Evolutionary conservation across 1,284 basidiomycete genomes (phyloP).

Genomic region (Stygiomarasmius scandens): DNA sequence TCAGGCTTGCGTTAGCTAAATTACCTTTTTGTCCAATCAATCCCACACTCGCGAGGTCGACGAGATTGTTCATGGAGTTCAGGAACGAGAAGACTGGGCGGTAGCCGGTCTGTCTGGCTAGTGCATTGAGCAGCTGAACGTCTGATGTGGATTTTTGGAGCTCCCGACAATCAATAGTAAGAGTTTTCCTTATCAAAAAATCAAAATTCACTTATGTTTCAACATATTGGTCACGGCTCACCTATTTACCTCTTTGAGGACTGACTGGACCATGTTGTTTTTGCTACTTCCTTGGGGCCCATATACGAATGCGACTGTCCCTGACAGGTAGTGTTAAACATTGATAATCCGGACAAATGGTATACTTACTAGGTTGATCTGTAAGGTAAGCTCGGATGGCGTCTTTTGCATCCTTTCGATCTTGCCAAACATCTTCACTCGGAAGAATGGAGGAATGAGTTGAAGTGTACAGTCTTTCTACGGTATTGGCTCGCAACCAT

Average conservation of each 20-base stretch:
- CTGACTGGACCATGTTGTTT: slow-evolving; percentile 64
- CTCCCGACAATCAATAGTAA: slow-evolving; percentile 83
- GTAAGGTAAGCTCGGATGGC: slow-evolving; percentile 71
- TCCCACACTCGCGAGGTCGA: slow-evolving; percentile 92
- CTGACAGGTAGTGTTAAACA: slow-evolving; percentile 32
- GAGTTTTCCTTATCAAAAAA: slow-evolving; percentile 53
- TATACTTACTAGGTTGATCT: slow-evolving; percentile 67
- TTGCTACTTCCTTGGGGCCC: slow-evolving; percentile 95
- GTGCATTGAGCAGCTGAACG: slow-evolving; percentile 62
- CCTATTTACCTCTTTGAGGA: slow-evolving; percentile 67
- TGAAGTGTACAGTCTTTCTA: slow-evolving; percentile 46
- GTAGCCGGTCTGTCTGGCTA: slow-evolving; percentile 88
- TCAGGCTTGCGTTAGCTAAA: slow-evolving; percentile 9
- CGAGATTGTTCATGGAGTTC: slow-evolving; percentile 81
- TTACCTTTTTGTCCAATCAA: slow-evolving; percentile 92
- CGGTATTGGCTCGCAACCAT: slow-evolving; percentile 65
- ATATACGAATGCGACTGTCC: slow-evolving; percentile 79
- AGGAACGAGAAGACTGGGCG: slow-evolving; percentile 91
- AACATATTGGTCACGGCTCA: slow-evolving; percentile 28
- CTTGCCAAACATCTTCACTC: slow-evolving; percentile 70
- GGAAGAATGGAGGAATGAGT: slow-evolving; percentile 17
- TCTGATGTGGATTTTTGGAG: slow-evolving; percentile 79
- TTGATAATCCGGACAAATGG: slow-evolving; percentile 7
- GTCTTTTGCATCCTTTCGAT: slow-evolving; percentile 76
- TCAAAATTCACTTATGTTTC: not conserved